Conservation (phyloP, 2,329 filamentous ascomycete species). For the Blumeria hordei region DNA sequence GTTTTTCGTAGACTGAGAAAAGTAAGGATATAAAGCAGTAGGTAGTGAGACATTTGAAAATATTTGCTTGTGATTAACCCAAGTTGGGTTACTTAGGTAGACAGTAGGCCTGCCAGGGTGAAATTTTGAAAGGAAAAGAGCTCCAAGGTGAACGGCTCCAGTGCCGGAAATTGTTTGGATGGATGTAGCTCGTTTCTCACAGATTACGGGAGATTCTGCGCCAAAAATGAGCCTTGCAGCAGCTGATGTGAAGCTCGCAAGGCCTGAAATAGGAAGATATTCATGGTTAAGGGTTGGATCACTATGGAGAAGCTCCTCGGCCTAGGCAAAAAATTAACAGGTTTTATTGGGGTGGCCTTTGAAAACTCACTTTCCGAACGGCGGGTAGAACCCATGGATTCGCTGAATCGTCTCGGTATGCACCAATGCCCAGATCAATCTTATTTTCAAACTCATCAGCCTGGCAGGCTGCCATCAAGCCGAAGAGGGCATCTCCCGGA, state of each 20-base stretch:
- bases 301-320: constrained; percentile 67
- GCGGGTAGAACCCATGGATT: constrained; percentile 96
- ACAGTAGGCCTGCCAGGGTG: constrained; percentile 51
- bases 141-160: constrained; percentile 80
- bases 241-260: constrained; percentile 64
- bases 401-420: constrained; percentile 81
- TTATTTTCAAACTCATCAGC: constrained; percentile 58
- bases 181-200: constrained; percentile 58
- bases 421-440: constrained; percentile 78
- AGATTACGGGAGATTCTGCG: constrained; percentile 50
- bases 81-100: constrained; percentile 88
- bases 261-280: constrained; percentile 87
- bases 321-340: constrained; percentile 26
- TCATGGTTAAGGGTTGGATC: constrained; percentile 91
- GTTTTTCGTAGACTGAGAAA: constrained; percentile 65
- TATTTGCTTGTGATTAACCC: constrained; percentile 98
- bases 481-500: constrained; percentile 86
- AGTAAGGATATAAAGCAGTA: constrained; percentile 78
- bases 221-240: constrained; percentile 82
- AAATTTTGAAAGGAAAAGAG: constrained; percentile 83
- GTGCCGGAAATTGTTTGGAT: constrained; percentile 95
- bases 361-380: constrained; percentile 59
- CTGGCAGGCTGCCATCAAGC: constrained; percentile 68
- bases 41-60: constrained; percentile 70
- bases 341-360: background rate